phyloP scores from a whole-genome alignment of 108 stramenopile genomes.

The Asterionellopsis glacialis region DNA sequence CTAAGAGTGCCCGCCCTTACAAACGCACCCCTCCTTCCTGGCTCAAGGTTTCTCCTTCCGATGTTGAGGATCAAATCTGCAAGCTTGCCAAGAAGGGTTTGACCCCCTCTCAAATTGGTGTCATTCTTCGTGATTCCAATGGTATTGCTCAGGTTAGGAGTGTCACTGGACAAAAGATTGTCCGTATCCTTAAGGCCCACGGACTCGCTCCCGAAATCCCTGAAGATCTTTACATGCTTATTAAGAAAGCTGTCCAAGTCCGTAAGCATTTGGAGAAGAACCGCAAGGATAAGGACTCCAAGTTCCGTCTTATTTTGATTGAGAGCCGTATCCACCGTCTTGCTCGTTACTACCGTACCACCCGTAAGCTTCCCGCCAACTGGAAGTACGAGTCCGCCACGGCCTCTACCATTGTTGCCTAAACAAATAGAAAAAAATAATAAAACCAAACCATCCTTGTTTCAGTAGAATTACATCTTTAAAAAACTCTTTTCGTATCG shows the following conservation, averaged over 20 bases:
- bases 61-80: conserved; percentile 97
- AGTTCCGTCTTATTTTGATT: conserved; percentile 99
- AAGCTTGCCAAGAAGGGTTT: conserved; percentile 99
- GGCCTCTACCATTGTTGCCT: conserved; percentile 98
- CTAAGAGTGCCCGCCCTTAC: conserved; percentile 97
- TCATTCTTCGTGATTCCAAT: conserved; percentile 96
- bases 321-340: conserved; percentile 98
- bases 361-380: conserved; percentile 98
- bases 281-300: conserved; percentile 99
- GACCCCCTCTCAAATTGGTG: conserved; percentile 99
- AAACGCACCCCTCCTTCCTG: conserved; percentile 99
- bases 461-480: too few relatives aligned
- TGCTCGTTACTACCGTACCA: conserved; percentile 99
- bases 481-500: too few relatives aligned
- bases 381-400: conserved; percentile 99
- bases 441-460: too few relatives aligned
- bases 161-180: conserved; percentile 99
- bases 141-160: conserved; percentile 96
- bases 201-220: conserved; percentile 99
- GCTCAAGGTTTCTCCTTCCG: conserved; percentile 89
- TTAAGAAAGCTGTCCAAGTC: conserved; percentile 99
- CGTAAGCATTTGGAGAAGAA: conserved; percentile 99
- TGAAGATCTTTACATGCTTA: conserved; percentile 99
- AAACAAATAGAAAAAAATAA: conserved; percentile 26
- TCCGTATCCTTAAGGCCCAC: conserved; percentile 98